Conservation (phyloP, 1,139 yeast genomes). For the Saccharomycopsis hybrid region DNA sequence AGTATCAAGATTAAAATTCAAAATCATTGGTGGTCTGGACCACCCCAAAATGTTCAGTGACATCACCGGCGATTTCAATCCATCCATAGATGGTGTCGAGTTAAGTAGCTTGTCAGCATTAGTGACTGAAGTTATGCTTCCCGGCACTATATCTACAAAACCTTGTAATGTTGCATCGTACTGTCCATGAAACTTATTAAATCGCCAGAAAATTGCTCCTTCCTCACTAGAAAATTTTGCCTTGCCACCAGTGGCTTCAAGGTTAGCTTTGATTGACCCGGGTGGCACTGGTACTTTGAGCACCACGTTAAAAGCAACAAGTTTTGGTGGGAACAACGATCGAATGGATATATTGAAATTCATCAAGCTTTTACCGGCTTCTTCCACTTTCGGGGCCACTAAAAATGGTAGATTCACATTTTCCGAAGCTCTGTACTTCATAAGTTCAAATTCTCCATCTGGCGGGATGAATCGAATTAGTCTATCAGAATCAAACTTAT, state of each 20-base stretch:
- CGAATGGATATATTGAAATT: constrained; percentile 55
- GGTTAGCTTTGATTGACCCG: constrained; percentile 46
- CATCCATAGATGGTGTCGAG: constrained; percentile 6
- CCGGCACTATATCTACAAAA: constrained; percentile 38
- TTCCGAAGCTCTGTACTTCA: constrained; percentile 63
- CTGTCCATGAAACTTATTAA: constrained; percentile 62
- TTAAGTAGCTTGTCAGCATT: constrained; percentile 1
- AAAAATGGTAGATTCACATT: constrained; percentile 67
- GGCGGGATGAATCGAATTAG: constrained; percentile 78
- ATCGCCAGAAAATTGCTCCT: constrained; percentile 61
- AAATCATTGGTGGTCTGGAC: constrained; percentile 73
- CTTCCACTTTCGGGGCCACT: constrained; percentile 54
- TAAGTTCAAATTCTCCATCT: constrained; percentile 85
- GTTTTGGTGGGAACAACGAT: constrained; percentile 56
- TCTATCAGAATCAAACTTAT: constrained; percentile 60
- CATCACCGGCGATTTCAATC: neutral
- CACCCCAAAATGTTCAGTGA: constrained; percentile 34
- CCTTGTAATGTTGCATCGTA: constrained; percentile 53
- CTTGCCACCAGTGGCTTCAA: constrained; percentile 55
- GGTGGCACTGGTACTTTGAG: constrained; percentile 67
- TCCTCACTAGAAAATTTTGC: constrained; percentile 65
- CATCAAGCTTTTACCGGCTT: constrained; percentile 41
- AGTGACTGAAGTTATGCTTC: constrained; percentile 22
- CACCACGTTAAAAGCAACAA: constrained; percentile 59
- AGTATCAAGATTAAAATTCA: constrained; percentile 68